These are phyloP conservation scores for Tephrocybe sp. DNA, from an alignment of 768 basidiomycete genomes.

Conservation along the genomic window DNA sequence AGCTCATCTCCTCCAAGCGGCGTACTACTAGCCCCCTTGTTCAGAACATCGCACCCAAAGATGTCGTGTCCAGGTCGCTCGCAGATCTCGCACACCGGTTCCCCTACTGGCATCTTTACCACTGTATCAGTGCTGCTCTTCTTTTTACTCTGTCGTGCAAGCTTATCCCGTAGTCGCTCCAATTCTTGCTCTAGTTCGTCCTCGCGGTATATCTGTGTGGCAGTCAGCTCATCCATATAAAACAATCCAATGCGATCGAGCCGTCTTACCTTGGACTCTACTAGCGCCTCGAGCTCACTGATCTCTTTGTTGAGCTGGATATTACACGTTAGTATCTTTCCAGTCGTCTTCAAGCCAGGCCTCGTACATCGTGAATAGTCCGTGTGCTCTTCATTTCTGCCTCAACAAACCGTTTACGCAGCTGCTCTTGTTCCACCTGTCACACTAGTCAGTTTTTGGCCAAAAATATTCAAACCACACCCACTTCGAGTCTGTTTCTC, in stretches of 20 bases:
- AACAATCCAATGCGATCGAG: not conserved
- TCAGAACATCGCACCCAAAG: constrained; percentile 77
- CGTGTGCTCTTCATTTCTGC: constrained; percentile 76
- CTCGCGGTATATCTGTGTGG: constrained; percentile 79
- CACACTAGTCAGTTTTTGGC: not conserved
- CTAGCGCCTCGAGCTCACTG: constrained; percentile 84
- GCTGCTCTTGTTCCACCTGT: constrained; percentile 67
- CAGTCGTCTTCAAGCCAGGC: not conserved
- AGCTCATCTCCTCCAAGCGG: constrained; percentile 19
- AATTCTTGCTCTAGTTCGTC: constrained; percentile 89
- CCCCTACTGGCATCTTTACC: constrained; percentile 24
- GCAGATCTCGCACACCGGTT: constrained; percentile 80
- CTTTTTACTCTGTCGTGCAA: constrained; percentile 60
- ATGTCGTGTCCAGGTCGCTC: constrained; percentile 85
- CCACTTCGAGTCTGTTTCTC: constrained; percentile 53
- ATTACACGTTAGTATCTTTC: constrained; percentile 1
- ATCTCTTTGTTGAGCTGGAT: constrained; percentile 86
- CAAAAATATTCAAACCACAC: constrained; percentile 9
- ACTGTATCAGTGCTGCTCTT: constrained; percentile 38
- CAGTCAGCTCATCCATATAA: not conserved
- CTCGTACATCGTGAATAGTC: constrained; percentile 60
- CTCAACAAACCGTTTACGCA: constrained; percentile 68
- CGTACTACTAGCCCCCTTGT: constrained; percentile 40
- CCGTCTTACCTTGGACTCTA: constrained; percentile 82
- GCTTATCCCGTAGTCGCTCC: constrained; percentile 71